These are phyloP conservation scores for Alternaria longipes DNA, from an alignment of 2,329 filamentous ascomycete genomes.

Conservation along the genomic window DNA sequence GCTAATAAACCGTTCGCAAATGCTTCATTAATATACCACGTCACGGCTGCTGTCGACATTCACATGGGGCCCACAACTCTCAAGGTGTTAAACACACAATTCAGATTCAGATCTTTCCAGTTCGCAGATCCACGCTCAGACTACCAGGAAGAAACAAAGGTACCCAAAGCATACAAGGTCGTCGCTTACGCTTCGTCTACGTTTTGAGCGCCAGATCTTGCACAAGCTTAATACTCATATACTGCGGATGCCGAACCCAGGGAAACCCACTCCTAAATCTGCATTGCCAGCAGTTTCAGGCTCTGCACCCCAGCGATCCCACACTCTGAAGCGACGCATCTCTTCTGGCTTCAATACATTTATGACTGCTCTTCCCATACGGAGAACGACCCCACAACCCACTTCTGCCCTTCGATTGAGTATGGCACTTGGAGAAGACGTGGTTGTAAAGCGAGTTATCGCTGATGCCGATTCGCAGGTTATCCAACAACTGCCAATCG, in stretches of 20 bases:
- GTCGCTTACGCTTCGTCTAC: background rate
- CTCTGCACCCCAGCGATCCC: conserved; percentile 16
- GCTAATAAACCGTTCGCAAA: conserved; percentile 18
- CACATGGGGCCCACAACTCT: conserved; percentile 2
- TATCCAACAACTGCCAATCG: background rate
- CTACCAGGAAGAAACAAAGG: background rate
- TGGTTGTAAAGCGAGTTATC: background rate
- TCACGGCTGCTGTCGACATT: conserved; percentile 16
- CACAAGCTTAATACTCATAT: background rate
- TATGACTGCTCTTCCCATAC: conserved; percentile 14
- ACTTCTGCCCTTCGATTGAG: background rate
- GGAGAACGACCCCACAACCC: conserved; percentile 6
- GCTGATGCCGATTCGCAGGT: background rate
- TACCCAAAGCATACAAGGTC: background rate
- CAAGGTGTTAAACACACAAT: background rate
- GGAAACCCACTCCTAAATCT: background rate
- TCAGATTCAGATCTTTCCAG: background rate
- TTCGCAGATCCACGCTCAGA: background rate
- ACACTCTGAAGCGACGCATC: conserved; percentile 25
- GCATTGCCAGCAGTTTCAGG: background rate
- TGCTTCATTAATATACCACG: conserved; percentile 15
- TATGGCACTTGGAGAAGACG: conserved; percentile 9
- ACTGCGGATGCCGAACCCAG: conserved; percentile 5
- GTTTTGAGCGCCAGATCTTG: background rate
- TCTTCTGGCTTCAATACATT: conserved; percentile 25